Evolutionary conservation across 441 rosid genomes (phyloP).

Genomic region (Metrosideros polymorpha): DNA sequence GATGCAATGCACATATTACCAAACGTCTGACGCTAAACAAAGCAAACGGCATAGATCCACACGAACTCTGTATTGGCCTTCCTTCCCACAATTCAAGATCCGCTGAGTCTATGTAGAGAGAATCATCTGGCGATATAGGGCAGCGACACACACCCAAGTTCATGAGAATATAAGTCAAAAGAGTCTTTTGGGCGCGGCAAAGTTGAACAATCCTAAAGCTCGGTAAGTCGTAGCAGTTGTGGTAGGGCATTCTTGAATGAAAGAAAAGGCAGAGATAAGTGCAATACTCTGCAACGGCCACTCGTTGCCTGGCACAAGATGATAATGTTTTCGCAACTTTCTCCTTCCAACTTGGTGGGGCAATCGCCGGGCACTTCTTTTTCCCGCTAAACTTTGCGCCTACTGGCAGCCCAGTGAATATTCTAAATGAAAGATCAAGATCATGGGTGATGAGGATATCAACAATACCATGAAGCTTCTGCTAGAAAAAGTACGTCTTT

Average conservation of each 20-base stretch:
- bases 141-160: neutral
- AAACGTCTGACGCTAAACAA: too few species aligned
- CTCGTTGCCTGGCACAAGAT: neutral
- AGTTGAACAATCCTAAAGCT: neutral
- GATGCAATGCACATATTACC: neutral
- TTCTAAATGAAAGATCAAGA: neutral
- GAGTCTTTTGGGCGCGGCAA: neutral
- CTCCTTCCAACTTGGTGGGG: neutral
- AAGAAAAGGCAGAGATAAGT: neutral
- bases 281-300: neutral
- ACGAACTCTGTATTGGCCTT: neutral
- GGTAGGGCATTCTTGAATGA: neutral
- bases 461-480: neutral
- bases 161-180: neutral
- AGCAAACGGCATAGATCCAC: neutral
- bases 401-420: neutral
- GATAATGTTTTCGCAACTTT: neutral
- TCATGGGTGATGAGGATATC: neutral
- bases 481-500: neutral
- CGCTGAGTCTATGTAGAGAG: neutral
- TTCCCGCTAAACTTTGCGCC: neutral
- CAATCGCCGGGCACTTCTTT: neutral
- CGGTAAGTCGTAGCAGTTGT: neutral
- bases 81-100: neutral
- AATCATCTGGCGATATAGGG: neutral